Percentiles rank a stretch among this genome's conserved stretches.
Conservation (phyloP, 2,329 filamentous ascomycete genomes). For the Venturia aucupariae region DNA sequence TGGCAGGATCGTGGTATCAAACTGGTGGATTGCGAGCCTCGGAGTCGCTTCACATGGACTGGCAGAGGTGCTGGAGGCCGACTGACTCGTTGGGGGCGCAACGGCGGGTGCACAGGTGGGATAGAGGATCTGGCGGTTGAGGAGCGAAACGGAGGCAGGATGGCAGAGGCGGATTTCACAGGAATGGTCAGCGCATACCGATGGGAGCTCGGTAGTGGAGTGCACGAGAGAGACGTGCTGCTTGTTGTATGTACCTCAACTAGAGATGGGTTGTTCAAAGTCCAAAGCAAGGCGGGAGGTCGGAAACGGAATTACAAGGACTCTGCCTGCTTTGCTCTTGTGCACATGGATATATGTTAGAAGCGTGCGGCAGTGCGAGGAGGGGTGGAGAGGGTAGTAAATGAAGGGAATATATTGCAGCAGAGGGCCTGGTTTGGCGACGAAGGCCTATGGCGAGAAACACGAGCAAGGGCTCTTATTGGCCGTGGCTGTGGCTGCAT, state of each 20-base stretch:
- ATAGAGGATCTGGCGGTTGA: not conserved
- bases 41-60: not conserved
- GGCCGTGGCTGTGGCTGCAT: not conserved
- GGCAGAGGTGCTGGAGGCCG: not conserved
- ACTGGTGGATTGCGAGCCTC: constrained; percentile 1
- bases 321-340: not conserved
- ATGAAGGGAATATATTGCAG: constrained; percentile 4
- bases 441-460: not conserved
- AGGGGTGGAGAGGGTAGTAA: constrained; percentile 2
- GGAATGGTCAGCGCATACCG: not conserved
- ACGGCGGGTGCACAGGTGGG: not conserved
- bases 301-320: not conserved
- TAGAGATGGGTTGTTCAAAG: not conserved
- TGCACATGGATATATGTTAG: not conserved
- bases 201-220: not conserved
- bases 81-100: not conserved
- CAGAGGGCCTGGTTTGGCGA: not conserved
- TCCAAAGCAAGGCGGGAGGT: not conserved
- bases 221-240: not conserved
- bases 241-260: no score
- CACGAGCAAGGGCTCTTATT: not conserved
- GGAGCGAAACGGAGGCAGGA: not conserved
- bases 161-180: not conserved
- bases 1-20: not conserved
- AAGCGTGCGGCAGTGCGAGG: not conserved